Percentiles rank a stretch among this genome's conserved stretches.
Conservation (phyloP, 1,284 basidiomycete species). For the Wolfiporia cocos region DNA sequence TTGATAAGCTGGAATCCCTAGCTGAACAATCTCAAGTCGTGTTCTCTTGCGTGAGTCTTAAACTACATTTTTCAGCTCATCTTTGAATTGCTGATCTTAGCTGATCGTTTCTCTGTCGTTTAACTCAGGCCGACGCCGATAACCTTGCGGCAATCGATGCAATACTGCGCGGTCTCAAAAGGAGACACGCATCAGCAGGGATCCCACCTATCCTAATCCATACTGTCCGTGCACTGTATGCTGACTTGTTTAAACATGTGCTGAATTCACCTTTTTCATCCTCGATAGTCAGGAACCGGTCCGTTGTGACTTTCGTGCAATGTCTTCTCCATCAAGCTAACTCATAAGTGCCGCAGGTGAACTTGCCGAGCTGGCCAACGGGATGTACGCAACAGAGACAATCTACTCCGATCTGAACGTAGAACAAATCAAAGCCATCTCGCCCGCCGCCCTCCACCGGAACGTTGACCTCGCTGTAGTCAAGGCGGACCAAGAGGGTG, state of each 20-base stretch:
- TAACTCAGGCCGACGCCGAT: conserved; percentile 2
- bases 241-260: too few relatives aligned
- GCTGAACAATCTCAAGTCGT: conserved; percentile 41
- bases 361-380: conserved; percentile 26
- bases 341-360: conserved; percentile 10
- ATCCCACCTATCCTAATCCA: conserved; percentile 42
- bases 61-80: background rate
- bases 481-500: conserved; percentile 27
- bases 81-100: background rate
- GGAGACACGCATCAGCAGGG: conserved; percentile 34
- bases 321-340: background rate
- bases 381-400: conserved; percentile 21
- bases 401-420: conserved; percentile 33
- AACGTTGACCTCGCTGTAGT: conserved; percentile 27
- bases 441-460: conserved; percentile 27
- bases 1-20: conserved; percentile 24
- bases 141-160: conserved; percentile 28
- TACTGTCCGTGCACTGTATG: conserved; percentile 42
- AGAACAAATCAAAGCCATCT: conserved; percentile 28
- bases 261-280: background rate
- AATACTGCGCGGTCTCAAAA: conserved; percentile 38
- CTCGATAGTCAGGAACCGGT: conserved; percentile 29
- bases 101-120: background rate
- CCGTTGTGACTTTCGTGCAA: background rate
- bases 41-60: conserved; percentile 35